Percentiles rank a stretch among this genome's conserved stretches.
phyloP scores from a whole-genome alignment of 2,329 filamentous ascomycete genomes.

The Colletotrichum costaricense region DNA sequence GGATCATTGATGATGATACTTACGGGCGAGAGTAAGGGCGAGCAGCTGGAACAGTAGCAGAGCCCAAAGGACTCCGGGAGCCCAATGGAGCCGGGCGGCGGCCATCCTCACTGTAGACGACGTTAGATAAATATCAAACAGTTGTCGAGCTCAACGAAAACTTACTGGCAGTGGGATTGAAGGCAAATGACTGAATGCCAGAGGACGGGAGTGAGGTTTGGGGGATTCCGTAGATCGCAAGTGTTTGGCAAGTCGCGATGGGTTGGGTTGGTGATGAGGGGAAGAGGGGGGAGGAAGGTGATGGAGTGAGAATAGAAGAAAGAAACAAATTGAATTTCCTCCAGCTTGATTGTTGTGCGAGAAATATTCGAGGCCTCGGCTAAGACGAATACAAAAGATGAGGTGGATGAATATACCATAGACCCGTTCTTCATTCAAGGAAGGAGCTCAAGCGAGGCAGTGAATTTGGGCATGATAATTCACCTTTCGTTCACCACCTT shows the following conservation, averaged over 20 bases:
- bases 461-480: background rate
- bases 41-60: background rate
- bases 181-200: background rate
- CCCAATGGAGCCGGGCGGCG: background rate
- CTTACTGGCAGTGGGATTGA: background rate
- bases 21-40: background rate
- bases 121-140: background rate
- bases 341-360: background rate
- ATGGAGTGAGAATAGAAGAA: background rate
- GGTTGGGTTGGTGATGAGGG: background rate
- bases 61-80: background rate
- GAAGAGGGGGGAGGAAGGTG: background rate
- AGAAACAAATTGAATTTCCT: background rate
- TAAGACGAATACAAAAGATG: background rate
- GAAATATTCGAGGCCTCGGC: background rate
- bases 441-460: background rate
- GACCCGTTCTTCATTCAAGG: background rate
- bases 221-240: background rate
- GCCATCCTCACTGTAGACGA: background rate
- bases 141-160: background rate
- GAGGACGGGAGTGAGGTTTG: background rate
- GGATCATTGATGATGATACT: background rate
- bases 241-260: background rate
- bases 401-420: background rate
- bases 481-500: background rate